Evolutionary conservation across 164 flowering plant genomes (phyloP), one percentile per base, ranked within the genome.

Genomic region (Protea cynaroides): DNA sequence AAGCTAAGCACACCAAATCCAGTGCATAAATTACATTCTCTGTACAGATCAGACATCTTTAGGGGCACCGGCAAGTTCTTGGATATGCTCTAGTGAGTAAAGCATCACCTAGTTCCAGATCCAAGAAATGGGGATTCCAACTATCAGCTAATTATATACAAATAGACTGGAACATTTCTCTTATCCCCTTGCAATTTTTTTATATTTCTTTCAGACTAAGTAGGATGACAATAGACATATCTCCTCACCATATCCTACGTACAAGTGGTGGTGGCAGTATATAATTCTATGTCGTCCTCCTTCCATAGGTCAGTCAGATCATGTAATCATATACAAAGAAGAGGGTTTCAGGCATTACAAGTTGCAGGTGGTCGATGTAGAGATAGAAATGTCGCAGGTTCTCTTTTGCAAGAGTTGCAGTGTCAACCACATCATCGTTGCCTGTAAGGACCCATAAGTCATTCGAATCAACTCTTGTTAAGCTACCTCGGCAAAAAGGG

Each of bases 401-500:
- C 61, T 93, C 92, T 66, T 75, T 78, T 14, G 87, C 86, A 44
- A 93, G 74, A 61, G 78, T 79, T 17, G 56, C 43, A 1, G 76
- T 54, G 65, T 93, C 95, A 22, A 87, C 71, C 44, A 86, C 80
- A 54, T 93, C 92, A n/a, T 53, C 36, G 49, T 65, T 71, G 49
- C 84, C 69, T 4, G 81, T 86, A 21, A 87, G 82, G 72, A 87
- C 85, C 96, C 97, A 94, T 46, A 94, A 72, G 65, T 94, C 96
- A 23, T 56, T 59, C 11, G 91, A 81, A 55, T 66, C 71, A 11
- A 89, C 84, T 70, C 82, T 76, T 73, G 77, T 84, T 24, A 93
- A 64, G 79, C 81, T 86, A 61, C 80, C 86, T 24, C 96, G 86
- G 62, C 96, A 91, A 70, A 88, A 94, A 22, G 97, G 98, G 80